Evolutionary conservation across 2,329 filamentous ascomycete genomes (phyloP), one percentile per base, ranked within the genome.

Genomic region (Davidsoniella eucalypti): DNA sequence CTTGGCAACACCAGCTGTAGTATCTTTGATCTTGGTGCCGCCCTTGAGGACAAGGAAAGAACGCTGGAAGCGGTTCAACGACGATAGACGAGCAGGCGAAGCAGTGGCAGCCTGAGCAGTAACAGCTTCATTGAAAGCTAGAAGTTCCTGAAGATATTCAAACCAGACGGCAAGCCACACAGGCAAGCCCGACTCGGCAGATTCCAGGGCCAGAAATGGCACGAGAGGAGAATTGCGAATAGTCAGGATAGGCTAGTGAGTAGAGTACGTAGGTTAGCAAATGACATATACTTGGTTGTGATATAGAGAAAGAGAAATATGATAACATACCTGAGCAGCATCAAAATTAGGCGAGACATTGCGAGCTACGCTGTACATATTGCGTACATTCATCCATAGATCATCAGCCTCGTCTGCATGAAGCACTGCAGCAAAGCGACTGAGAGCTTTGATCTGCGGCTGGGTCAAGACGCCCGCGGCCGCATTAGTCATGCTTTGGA

Each of bases 11-110:
- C 68, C 67, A 4, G 71, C 69, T 2, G 78, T 82, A 0, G 77
- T 75, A 56, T 82, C 78, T 54, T 75, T 78, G 0, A 72, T 68
- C 4, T 79, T 71, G 6, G 69, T 68, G 10, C 74, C 68, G 16
- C 79, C 70, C 14, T 70, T 68, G 44, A 69, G 67, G 18, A 70
- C 70, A 4, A 78, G 65, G 37, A 70, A 65, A 1, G 78, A 80
- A 52, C 78, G 68, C 59, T 82, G 76, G 6, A 82, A 65, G 6
- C 78, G 70, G 54, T 72, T 80, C 55, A 82, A 63, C 1, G 67
- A 66, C 5, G 72, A 73, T 4, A 78, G 62, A 47, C 71, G 72
- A 12, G 69, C 64, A 12, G 67, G 61, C 38, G 66, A 65, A 45
- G 69, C 67, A 46, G 67, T 65, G 12, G 58, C 58, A 4, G 64